Conservation (phyloP, 495 filamentous ascomycete species). For the Penicillium coprophilum region DNA sequence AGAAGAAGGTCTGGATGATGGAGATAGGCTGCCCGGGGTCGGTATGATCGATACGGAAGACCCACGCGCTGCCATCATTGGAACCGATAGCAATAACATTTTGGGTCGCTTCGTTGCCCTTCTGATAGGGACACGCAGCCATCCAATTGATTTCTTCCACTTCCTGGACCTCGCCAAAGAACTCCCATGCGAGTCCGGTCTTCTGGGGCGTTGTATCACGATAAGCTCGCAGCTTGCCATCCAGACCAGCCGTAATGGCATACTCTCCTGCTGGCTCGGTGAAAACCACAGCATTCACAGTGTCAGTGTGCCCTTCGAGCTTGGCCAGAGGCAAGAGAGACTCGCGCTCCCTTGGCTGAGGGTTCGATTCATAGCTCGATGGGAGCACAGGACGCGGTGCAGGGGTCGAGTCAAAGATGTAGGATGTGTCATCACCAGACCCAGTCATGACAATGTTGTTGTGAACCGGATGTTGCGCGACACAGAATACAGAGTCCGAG, state of each 20-base stretch:
- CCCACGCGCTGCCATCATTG: slow-evolving; percentile 92
- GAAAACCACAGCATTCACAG: slow-evolving; percentile 81
- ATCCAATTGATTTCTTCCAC: slow-evolving; percentile 96
- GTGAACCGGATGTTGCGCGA: slow-evolving; percentile 84
- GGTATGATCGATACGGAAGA: slow-evolving; percentile 74
- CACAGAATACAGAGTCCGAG: slow-evolving; percentile 85
- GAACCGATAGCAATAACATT: slow-evolving; percentile 91
- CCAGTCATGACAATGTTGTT: slow-evolving; percentile 82
- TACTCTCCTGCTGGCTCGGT: slow-evolving; percentile 81
- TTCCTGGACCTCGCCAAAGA: slow-evolving; percentile 72
- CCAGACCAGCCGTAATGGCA: slow-evolving; percentile 80
- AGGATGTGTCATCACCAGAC: slow-evolving; percentile 79
- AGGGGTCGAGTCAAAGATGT: slow-evolving; percentile 73
- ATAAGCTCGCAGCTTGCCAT: slow-evolving; percentile 67
- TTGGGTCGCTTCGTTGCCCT: slow-evolving; percentile 55
- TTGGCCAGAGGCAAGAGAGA: slow-evolving; percentile 62
- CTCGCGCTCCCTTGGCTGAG: slow-evolving; percentile 56
- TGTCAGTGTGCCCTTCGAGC: slow-evolving; percentile 86
- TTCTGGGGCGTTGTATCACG: slow-evolving; percentile 41
- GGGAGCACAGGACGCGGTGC: slow-evolving; percentile 66
- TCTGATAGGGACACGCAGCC: slow-evolving; percentile 64
- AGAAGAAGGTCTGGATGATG: slow-evolving; percentile 86
- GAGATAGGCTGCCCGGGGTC: slow-evolving; percentile 63
- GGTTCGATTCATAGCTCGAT: slow-evolving; percentile 67
- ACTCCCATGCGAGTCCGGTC: slow-evolving; percentile 54